Evolutionary conservation across 2,329 filamentous ascomycete genomes (phyloP), one percentile per base, ranked within the genome.

Genomic region (Phoma herbarum): DNA sequence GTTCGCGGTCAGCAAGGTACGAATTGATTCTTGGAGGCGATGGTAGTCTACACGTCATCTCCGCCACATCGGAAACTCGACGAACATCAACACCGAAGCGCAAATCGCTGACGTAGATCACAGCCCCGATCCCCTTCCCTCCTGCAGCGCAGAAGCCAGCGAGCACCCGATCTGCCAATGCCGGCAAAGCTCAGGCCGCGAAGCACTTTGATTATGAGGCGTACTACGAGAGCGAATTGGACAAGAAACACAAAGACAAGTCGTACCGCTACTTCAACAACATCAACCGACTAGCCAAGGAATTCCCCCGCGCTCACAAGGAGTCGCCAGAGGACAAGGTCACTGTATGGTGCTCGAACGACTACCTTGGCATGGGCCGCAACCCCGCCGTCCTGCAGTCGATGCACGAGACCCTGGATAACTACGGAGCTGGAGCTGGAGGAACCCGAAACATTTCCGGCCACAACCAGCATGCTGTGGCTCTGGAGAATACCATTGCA

Each of bases 181-280:
- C 78, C 45, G 80, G 79, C 18, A 78, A 79, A 39, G 81, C 81
- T 51, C 82, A 84, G 4, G 73, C 79, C 41, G 83, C 83, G 31
- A 75, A 78, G 33, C 91, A 88, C 72, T 99, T 97, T 79, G 86
- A 98, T 79, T 99, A 99, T 74, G 88, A 97, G 72, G 86, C 78
- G 45, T 99, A 97, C 80, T 99, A 98, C 81, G 82, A 89, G 65
- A 82, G 82, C 61, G 94, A 99, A 78, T 81, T 99, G 68, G 92
- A 97, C 71, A 98, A 97, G 86, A 99, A 99, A 83, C 95, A 97
- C 85, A 93, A 96, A 85, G 95, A 99, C 85, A 98, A 97, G 83
- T 97, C 93, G 51, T 99, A 99, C 83, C 92, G 95, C 75, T 98
- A 98, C 83, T 99, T 99, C 84, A 99, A 99, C 85, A 99, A 99